Evolutionary conservation across 169 alveolate species (phyloP).

Genomic region (Cryptosporidium bovis): DNA sequence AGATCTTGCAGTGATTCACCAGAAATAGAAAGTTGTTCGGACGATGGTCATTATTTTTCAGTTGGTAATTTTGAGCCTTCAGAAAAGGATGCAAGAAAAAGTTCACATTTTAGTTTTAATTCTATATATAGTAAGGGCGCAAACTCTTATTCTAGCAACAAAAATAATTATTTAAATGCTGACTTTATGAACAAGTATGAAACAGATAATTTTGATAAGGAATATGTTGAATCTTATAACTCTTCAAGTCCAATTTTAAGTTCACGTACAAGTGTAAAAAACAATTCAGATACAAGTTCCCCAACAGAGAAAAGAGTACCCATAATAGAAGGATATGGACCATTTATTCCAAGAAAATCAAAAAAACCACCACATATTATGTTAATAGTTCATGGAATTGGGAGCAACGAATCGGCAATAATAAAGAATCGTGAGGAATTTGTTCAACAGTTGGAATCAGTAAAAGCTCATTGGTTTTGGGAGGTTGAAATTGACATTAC

Average conservation of each 20-base stretch:
- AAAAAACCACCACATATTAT: constrained; percentile 72
- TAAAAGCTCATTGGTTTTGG: constrained; percentile 75
- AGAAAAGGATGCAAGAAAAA: no score
- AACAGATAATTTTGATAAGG: not conserved
- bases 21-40: no score
- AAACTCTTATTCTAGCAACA: no score
- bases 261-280: not conserved
- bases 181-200: not conserved
- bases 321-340: constrained; percentile 69
- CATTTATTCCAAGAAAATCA: constrained; percentile 69
- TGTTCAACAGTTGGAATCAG: constrained; percentile 59
- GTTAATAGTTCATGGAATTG: constrained; percentile 66
- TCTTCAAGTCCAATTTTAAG: constrained; percentile 17
- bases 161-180: no score
- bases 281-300: constrained; percentile 6
- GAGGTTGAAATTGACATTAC: constrained; percentile 73
- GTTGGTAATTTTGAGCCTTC: no score
- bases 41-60: not conserved
- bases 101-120: no score
- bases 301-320: constrained; percentile 51
- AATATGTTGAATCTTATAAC: not conserved
- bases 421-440: constrained; percentile 48
- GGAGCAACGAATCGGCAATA: constrained; percentile 67
- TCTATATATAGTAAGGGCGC: no score
- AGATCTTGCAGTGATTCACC: no score